Conservation (phyloP, 495 filamentous ascomycete species). For the Trichocladium uniseriatum region DNA sequence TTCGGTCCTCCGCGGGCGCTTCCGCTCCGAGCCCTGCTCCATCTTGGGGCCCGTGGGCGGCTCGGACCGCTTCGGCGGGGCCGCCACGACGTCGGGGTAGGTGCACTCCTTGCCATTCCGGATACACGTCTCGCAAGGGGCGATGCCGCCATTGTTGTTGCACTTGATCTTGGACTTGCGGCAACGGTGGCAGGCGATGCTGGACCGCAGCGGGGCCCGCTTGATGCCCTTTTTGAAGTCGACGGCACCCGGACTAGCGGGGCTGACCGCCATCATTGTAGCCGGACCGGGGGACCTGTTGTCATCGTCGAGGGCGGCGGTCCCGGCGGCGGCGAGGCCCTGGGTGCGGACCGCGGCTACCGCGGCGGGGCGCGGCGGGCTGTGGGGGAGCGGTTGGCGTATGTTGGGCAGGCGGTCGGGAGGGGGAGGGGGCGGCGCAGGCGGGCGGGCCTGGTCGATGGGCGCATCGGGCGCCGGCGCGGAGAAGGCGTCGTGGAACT, state of each 20-base stretch:
- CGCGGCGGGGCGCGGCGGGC: conserved; percentile 20
- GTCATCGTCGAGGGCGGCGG: conserved; percentile 20
- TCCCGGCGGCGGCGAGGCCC: not conserved
- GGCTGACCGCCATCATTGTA: conserved; percentile 23
- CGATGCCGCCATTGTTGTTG: conserved; percentile 58
- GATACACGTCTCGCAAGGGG: conserved; percentile 69
- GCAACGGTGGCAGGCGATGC: conserved; percentile 71
- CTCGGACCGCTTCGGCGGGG: conserved; percentile 48
- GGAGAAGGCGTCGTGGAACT: conserved; percentile 30
- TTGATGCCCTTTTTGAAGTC: conserved; percentile 42
- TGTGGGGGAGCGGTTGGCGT: conserved; percentile 25
- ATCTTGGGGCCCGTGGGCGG: conserved; percentile 40
- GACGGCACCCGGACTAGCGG: conserved; percentile 19
- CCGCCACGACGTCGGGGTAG: conserved; percentile 55
- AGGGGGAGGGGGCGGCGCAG: conserved; percentile 5
- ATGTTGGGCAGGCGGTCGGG: conserved; percentile 18
- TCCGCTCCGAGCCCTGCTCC: conserved; percentile 53
- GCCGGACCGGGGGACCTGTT: conserved; percentile 8
- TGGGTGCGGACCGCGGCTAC: conserved; percentile 16
- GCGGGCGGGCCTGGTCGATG: conserved; percentile 14
- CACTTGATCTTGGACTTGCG: conserved; percentile 76
- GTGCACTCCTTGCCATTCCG: conserved; percentile 66
- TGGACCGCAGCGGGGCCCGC: conserved; percentile 58
- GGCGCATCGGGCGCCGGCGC: conserved; percentile 18
- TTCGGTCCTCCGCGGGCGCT: conserved; percentile 49